Conservation (phyloP, 306 rosid species). For the Prunus dulcis region DNA sequence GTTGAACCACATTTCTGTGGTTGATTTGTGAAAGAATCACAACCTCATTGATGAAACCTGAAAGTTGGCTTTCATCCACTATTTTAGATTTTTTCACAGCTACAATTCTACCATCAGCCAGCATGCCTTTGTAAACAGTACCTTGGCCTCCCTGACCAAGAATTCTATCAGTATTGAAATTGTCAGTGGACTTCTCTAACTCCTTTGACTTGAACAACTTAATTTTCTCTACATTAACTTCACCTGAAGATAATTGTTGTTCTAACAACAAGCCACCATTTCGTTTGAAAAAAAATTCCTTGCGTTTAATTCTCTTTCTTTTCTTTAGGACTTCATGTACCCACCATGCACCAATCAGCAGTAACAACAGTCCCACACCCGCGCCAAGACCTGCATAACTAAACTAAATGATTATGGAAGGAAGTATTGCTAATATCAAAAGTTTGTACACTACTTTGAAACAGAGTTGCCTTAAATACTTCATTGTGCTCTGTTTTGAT, state of each 20-base stretch:
- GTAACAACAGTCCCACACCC: not conserved
- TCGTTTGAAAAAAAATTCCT: not conserved
- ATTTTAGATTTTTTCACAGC: too few species aligned
- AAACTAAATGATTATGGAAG: too few species aligned
- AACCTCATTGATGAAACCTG: too few species aligned
- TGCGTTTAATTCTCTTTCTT: not conserved
- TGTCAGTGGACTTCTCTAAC: conserved; percentile 22
- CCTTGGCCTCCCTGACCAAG: conserved; percentile 28
- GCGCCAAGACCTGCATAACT: not conserved
- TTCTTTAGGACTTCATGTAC: not conserved
- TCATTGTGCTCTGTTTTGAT: not conserved
- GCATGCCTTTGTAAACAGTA: conserved; percentile 15
- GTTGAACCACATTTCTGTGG: too few species aligned
- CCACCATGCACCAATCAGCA: not conserved
- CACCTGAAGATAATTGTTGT: conserved; percentile 3
- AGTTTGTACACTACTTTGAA: too few species aligned
- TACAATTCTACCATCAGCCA: too few species aligned
- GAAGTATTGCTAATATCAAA: too few species aligned
- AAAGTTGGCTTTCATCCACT: too few species aligned
- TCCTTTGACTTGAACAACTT: conserved; percentile 20
- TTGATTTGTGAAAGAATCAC: too few species aligned
- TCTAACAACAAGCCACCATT: conserved; percentile 10
- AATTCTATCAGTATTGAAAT: conserved; percentile 13
- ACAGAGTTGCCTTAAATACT: not conserved
- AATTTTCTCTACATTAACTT: conserved; percentile 7